Conservation (phyloP, 2,329 filamentous ascomycete species). For the Colletotrichum spaethianum region DNA sequence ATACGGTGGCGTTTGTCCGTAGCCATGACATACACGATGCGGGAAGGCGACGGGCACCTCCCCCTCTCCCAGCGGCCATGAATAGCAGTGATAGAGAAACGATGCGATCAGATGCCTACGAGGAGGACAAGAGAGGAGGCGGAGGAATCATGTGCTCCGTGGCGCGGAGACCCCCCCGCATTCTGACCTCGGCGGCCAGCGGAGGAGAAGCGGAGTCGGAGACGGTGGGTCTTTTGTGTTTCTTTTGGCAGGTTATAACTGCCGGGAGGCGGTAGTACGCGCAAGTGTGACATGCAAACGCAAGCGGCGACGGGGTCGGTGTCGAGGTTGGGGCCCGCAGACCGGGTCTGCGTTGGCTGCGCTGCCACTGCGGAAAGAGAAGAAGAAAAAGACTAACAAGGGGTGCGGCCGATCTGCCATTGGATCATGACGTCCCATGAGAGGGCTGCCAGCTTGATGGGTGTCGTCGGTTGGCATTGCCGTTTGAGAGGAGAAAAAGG, state of each 20-base stretch:
- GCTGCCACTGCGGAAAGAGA: no score
- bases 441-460: not conserved
- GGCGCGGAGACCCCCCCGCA: not conserved
- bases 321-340: not conserved
- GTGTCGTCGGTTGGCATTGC: not conserved
- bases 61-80: no score
- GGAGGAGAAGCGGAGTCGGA: not conserved
- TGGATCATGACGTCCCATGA: not conserved
- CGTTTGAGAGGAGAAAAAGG: not conserved
- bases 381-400: not conserved
- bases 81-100: not conserved
- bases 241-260: not conserved
- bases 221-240: not conserved
- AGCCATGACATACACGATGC: not conserved
- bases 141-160: not conserved
- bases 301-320: not conserved
- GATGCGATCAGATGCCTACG: no score
- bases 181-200: not conserved
- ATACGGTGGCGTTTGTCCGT: not conserved
- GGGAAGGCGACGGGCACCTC: no score
- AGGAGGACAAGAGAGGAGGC: no score
- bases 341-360: not conserved
- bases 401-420: not conserved
- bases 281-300: not conserved
- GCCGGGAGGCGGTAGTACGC: not conserved